Percentiles rank a stretch among this genome's conserved stretches.
Conservation (phyloP, 768 basidiomycete species). For the Tylopilus felleus region DNA sequence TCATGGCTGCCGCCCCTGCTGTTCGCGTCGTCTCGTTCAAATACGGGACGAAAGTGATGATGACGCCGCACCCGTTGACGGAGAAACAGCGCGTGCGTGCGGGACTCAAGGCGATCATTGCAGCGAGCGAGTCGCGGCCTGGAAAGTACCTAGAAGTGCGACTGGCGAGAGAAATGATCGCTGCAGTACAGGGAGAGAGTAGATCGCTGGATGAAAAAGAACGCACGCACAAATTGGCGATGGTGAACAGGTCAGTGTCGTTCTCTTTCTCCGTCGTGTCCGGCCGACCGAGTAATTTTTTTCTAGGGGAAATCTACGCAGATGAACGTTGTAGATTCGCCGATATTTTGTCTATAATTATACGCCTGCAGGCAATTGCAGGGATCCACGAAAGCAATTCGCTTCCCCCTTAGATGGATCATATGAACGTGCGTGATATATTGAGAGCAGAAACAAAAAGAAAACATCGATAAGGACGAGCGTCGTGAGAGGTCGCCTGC, state of each 20-base stretch:
- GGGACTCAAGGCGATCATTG: slow-evolving; percentile 70
- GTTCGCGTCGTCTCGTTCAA: slow-evolving; percentile 59
- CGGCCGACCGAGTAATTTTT: slow-evolving; percentile 1
- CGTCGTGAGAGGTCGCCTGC: no score
- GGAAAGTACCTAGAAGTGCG: slow-evolving; percentile 64
- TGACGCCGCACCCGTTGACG: slow-evolving; percentile 66
- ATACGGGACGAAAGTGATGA: slow-evolving; percentile 60
- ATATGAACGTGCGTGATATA: not conserved
- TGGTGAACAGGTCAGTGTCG: slow-evolving; percentile 67
- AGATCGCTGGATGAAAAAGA: slow-evolving; percentile 59
- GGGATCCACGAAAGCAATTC: not conserved
- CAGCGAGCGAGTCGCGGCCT: slow-evolving; percentile 52
- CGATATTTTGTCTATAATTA: not conserved
- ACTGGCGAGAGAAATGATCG: slow-evolving; percentile 76
- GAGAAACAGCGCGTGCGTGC: slow-evolving; percentile 75
- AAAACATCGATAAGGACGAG: no score
- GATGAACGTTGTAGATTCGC: slow-evolving; percentile 1
- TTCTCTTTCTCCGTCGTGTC: not conserved
- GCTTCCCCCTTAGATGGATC: not conserved
- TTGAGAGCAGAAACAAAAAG: no score
- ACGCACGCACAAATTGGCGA: slow-evolving; percentile 63
- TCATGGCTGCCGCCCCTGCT: slow-evolving; percentile 66
- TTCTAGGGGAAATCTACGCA: slow-evolving; percentile 22
- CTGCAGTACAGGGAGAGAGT: slow-evolving; percentile 60
- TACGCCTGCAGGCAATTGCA: not conserved